Base-by-base conservation (phyloP, 192 early-diverging fungal genomes). In the Podila horticola region DNA sequence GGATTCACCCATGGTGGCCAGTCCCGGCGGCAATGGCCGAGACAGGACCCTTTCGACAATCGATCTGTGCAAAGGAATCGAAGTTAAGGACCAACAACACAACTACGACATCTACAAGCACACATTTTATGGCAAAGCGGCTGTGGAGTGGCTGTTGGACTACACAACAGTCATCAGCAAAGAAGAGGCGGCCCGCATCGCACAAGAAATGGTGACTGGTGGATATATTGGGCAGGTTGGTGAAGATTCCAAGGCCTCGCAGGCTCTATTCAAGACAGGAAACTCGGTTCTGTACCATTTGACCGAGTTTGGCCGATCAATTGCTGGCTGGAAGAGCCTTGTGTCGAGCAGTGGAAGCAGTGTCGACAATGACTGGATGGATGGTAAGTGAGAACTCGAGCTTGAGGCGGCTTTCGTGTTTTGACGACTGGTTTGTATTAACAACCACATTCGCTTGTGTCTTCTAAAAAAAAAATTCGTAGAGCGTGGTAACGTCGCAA, bases 141-240 rank as follows among this genome's bases (percentile, higher is more conserved):
- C 83, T 20, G 82, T 81, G 15, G 87, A 88, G 6, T 90, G 87
- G 87, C 67, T 90, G 17, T 58, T 85, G 36, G 86, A 88, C n/a
- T 84, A 87, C 48, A 82, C 82, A 2, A 86, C 87, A 0, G 84
- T 87, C 6, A 82, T 86, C 63, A 82, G 74, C 48, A 76, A 74
- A 29, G 82, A 88, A 48, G 88, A 90, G 49, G 86, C 88, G 1
- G 71, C 83, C 48, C 31, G 71, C 12, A 81, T 88, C 24, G 73
- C 82, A 8, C 72, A 67, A 29, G 84, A 86, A 58, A 86, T 88
- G 82, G 61, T 90, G 38, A 62, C 66, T 2, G 75, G 72, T 61
- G 75, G 74, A 7, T 85, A 86, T 58, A 83, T 90, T 24, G 85
- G 86, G 82, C 72, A 75, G 66, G 69, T 74, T 22, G 70, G 71